Conservation (phyloP, 2,329 filamentous ascomycete genomes). For the Calonectria pteridis region DNA sequence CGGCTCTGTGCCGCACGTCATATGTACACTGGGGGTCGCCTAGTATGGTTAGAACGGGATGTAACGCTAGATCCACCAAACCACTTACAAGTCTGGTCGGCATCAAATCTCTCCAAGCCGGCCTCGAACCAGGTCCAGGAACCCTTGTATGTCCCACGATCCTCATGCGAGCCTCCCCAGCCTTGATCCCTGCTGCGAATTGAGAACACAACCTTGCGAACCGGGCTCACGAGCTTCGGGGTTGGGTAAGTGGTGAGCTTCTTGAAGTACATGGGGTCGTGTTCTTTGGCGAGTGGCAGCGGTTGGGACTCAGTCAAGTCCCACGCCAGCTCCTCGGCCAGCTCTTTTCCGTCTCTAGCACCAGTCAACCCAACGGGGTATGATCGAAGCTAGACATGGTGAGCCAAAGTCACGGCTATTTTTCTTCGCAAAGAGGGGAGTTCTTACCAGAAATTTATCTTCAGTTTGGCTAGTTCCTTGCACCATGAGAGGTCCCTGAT, state of each 20-base stretch:
- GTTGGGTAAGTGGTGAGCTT: constrained; percentile 54
- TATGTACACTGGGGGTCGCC: constrained; percentile 48
- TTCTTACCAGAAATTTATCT: constrained; percentile 51
- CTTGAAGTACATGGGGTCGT: constrained; percentile 46
- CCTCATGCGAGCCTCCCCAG: constrained; percentile 55
- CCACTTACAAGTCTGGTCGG: constrained; percentile 46
- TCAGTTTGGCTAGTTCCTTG: constrained; percentile 40
- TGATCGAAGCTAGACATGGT: constrained; percentile 51
- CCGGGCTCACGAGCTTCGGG: constrained; percentile 60
- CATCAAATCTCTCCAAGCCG: constrained; percentile 68
- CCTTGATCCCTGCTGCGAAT: constrained; percentile 71
- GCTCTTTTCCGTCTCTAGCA: constrained; percentile 41
- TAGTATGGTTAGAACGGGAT: constrained; percentile 26
- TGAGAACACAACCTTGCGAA: constrained; percentile 72
- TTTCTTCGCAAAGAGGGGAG: not conserved
- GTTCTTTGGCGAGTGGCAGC: constrained; percentile 41
- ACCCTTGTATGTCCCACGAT: constrained; percentile 56
- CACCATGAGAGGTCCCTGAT: constrained; percentile 39
- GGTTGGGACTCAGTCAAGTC: constrained; percentile 47
- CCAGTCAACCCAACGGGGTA: constrained; percentile 53
- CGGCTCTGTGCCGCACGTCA: constrained; percentile 44
- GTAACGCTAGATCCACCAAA: no score
- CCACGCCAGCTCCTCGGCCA: constrained; percentile 47
- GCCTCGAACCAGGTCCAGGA: constrained; percentile 75
- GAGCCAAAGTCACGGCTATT: not conserved